These are phyloP conservation scores for Neofusicoccum sp. DNA, from an alignment of 2,329 filamentous ascomycete species.

Conservation along the genomic window DNA sequence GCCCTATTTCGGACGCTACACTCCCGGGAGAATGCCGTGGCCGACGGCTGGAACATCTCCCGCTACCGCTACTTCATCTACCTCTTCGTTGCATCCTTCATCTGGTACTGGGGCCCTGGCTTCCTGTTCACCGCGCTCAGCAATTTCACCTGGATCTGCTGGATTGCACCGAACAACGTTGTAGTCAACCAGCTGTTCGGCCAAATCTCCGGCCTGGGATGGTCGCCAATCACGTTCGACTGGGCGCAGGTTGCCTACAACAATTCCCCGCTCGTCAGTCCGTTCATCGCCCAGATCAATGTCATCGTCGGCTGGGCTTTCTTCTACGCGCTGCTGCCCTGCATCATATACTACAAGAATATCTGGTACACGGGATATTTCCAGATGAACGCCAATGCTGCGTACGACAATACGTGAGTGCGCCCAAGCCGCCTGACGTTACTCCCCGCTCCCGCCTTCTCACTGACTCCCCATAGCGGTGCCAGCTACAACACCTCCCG, in stretches of 20 bases:
- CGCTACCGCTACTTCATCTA: conserved; percentile 65
- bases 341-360: conserved; percentile 34
- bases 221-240: conserved; percentile 73
- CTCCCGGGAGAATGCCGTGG: conserved; percentile 60
- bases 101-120: conserved; percentile 48
- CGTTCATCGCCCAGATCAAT: conserved; percentile 31
- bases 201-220: conserved; percentile 63
- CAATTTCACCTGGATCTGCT: conserved; percentile 69
- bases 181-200: conserved; percentile 73
- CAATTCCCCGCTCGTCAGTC: conserved; percentile 33
- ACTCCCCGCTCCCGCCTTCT: no score
- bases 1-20: conserved; percentile 73
- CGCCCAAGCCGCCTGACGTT: no score
- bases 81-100: conserved; percentile 57
- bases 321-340: conserved; percentile 32
- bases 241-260: conserved; percentile 54
- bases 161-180: conserved; percentile 63
- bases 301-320: conserved; percentile 32
- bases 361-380: conserved; percentile 34
- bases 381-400: conserved; percentile 34
- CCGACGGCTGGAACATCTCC: conserved; percentile 64
- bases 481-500: conserved; percentile 33
- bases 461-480: not conserved
- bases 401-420: conserved; percentile 36
- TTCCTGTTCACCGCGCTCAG: conserved; percentile 68